phyloP scores from a whole-genome alignment of 108 stramenopile genomes.

The Heterococcus sp. region DNA sequence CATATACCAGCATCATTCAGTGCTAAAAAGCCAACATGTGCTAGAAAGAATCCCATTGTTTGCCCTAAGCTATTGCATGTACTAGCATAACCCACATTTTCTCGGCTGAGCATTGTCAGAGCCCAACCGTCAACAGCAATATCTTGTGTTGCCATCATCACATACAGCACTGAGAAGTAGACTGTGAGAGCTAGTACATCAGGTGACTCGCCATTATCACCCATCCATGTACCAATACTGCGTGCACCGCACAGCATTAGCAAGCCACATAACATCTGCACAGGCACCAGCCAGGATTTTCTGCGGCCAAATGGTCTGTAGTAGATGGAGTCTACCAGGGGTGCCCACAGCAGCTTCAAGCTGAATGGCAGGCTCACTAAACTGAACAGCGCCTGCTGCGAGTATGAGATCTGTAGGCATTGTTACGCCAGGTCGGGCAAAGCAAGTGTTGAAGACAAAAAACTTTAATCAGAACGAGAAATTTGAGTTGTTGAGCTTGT shows the following conservation, averaged over 20 bases:
- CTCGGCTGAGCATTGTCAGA: constrained; percentile 89
- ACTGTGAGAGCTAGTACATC: constrained; percentile 63
- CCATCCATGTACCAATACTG: constrained; percentile 47
- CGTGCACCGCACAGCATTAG: constrained; percentile 50
- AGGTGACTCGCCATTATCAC: constrained; percentile 30
- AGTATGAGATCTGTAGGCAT: constrained; percentile 71
- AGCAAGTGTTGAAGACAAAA: too few relatives aligned
- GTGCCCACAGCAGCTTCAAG: constrained; percentile 96
- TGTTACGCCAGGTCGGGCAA: too few relatives aligned
- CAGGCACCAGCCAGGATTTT: constrained; percentile 95
- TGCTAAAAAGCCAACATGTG: constrained; percentile 92
- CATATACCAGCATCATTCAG: constrained; percentile 84
- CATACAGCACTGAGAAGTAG: constrained; percentile 91
- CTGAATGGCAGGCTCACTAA: constrained; percentile 93
- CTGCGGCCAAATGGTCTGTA: constrained; percentile 79
- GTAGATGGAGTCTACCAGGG: constrained; percentile 93
- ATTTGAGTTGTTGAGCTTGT: too few relatives aligned
- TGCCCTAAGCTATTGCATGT: constrained; percentile 95
- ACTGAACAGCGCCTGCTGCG: constrained; percentile 90
- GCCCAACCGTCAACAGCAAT: constrained; percentile 99
- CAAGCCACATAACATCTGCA: constrained; percentile 82
- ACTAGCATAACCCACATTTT: constrained; percentile 88
- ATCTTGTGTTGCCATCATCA: constrained; percentile 95
- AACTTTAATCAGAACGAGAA: too few relatives aligned
- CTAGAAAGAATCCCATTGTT: constrained; percentile 88